Conservation (phyloP, 257 asterid genomes). For the Gentiana dahurica region DNA sequence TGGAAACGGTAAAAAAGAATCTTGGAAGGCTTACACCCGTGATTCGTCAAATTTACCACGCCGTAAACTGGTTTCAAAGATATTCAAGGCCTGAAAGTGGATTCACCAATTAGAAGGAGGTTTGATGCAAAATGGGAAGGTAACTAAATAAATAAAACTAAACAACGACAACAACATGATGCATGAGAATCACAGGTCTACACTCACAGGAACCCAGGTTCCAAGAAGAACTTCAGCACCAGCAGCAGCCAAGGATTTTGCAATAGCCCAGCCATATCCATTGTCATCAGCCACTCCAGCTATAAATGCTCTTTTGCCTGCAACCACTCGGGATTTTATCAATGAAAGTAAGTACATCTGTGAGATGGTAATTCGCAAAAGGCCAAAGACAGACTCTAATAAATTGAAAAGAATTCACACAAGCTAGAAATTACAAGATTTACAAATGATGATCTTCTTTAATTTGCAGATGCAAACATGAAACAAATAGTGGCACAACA, state of each 20-base stretch:
- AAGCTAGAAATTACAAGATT: too few species aligned
- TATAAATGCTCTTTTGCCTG: slow-evolving; percentile 83
- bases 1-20: slow-evolving; percentile 1
- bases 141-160: neutral
- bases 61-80: slow-evolving; percentile 76
- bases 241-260: slow-evolving; percentile 85
- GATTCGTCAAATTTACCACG: slow-evolving; percentile 90
- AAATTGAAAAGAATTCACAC: neutral
- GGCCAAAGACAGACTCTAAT: neutral
- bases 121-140: slow-evolving; percentile 9
- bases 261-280: slow-evolving; percentile 95
- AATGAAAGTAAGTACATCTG: neutral
- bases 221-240: slow-evolving; percentile 88
- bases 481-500: neutral
- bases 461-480: too few species aligned
- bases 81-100: slow-evolving; percentile 55
- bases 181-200: slow-evolving; percentile 6
- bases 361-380: too few species aligned
- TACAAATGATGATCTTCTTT: neutral
- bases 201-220: slow-evolving; percentile 90
- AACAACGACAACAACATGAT: too few species aligned
- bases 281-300: slow-evolving; percentile 92
- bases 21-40: slow-evolving; percentile 44
- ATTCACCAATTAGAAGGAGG: slow-evolving; percentile 12
- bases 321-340: neutral